phyloP scores from a whole-genome alignment of 164 flowering plant genomes.

The Chimonanthus praecox region DNA sequence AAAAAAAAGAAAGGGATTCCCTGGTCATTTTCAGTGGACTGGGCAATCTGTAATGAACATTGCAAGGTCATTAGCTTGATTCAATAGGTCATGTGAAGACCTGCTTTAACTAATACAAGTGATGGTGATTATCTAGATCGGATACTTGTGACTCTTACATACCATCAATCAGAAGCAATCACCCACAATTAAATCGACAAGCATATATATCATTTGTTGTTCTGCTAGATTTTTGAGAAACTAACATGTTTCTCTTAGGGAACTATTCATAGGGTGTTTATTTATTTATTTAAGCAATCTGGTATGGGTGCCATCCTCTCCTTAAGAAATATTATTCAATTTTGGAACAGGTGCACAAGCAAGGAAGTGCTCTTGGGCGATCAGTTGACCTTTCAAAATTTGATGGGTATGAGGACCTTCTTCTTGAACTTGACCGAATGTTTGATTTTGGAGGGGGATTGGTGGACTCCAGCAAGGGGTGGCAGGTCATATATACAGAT shows the following conservation, averaged over 20 bases:
- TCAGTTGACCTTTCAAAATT: conserved; percentile 43
- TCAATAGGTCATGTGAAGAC: no score
- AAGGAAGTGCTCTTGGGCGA: conserved; percentile 45
- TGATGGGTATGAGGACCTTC: conserved; percentile 43
- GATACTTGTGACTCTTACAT: no score
- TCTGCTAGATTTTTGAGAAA: no score
- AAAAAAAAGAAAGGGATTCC: no score
- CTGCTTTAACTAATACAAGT: no score
- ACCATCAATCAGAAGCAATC: background rate
- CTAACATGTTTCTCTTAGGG: no score
- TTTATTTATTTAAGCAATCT: background rate
- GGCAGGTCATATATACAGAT: conserved; percentile 43
- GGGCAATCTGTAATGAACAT: background rate
- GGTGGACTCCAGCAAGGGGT: conserved; percentile 35
- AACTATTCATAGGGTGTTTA: no score
- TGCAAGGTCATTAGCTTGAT: background rate
- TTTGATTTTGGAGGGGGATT: conserved; percentile 45
- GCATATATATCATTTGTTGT: no score
- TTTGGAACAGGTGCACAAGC: conserved; percentile 37
- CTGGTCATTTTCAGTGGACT: background rate
- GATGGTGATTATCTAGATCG: no score
- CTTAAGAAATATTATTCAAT: background rate
- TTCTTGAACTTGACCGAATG: conserved; percentile 42
- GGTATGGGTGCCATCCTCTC: background rate
- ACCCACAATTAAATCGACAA: background rate